phyloP scores from a whole-genome alignment of 2,329 filamentous ascomycete genomes.

The Drechslera avenae region DNA sequence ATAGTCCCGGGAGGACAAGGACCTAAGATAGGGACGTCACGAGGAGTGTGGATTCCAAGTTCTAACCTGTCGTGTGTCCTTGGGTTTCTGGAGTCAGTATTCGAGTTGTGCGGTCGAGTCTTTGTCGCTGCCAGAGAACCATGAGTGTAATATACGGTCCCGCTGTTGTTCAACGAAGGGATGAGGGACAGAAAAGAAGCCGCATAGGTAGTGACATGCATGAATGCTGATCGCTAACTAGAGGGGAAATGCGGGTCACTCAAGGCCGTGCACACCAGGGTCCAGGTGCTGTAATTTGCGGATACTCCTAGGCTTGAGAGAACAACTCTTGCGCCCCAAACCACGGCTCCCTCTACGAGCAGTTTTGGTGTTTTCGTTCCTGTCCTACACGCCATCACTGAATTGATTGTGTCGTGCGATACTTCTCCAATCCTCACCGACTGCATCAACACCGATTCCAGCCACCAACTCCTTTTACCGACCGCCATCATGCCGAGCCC shows the following conservation, averaged over 20 bases:
- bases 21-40: too few relatives aligned
- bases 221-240: neutral
- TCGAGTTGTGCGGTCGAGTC: too few relatives aligned
- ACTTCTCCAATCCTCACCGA: constrained; percentile 2
- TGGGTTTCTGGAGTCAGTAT: too few relatives aligned
- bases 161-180: too few relatives aligned
- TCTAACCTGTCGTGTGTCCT: too few relatives aligned
- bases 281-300: constrained; percentile 14
- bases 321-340: constrained; percentile 4
- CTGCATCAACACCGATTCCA: constrained; percentile 10
- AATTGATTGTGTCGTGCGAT: constrained; percentile 14
- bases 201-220: too few relatives aligned
- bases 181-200: too few relatives aligned
- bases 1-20: too few relatives aligned
- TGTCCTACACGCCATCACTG: neutral
- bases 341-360: neutral
- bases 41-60: too few relatives aligned
- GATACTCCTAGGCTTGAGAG: constrained; percentile 3
- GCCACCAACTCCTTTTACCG: constrained; percentile 18
- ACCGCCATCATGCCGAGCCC: constrained; percentile 45
- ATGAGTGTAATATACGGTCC: too few relatives aligned
- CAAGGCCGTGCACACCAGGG: constrained; percentile 14
- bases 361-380: neutral
- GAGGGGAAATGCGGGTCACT: constrained; percentile 10
- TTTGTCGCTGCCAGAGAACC: too few relatives aligned